Base-by-base conservation (phyloP, 2,329 filamentous ascomycete genomes). In the Didymella pomorum region DNA sequence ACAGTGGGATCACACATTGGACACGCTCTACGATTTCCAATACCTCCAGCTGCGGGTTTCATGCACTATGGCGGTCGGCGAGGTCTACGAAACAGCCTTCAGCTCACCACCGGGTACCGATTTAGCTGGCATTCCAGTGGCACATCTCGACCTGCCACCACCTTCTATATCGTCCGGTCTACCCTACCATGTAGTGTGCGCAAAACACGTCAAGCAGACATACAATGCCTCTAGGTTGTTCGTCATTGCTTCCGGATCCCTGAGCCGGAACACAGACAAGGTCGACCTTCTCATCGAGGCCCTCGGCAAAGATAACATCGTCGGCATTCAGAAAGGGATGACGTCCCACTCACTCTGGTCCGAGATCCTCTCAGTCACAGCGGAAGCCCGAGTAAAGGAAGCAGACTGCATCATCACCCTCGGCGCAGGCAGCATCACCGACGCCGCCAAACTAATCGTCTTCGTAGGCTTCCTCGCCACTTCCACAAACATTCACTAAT, bases 321-420 rank as follows among this genome's bases (percentile, higher is more conserved):
- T 77, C 0, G 84, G 84, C 1, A 65, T 78, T 7, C 75, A 35
- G 80, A 2, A 71, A 81, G 84, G 85, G 21, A 83, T 87, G 75
- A 79, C 77, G 26, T 79, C 82, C 4, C 84, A 87, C 65, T 85
- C 83, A 2, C 77, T 81, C 4, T 85, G 82, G 78, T 79, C 79
- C 1, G 81, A 86, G 57, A 79, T 85, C 7, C 64, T 86, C 0
- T 77, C 82, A 42, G 77, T 84, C 25, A 75, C 79, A 1, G 64
- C 73, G 0, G 80, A 84, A 21, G 77, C 78, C 1, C 67, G 73
- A 5, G 60, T 64, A 0, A 66, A 65, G 8, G 53, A 78, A 4
- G 78, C 78, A 0, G 84, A 87, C 72, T 77, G 82, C 31, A 18
- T 35, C 16, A 8, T 35, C 31, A 35, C 31, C 31, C 31, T 35